These are phyloP conservation scores for Cladophialophora yegresii DNA, from an alignment of 2,329 filamentous ascomycete species.

Conservation along the genomic window DNA sequence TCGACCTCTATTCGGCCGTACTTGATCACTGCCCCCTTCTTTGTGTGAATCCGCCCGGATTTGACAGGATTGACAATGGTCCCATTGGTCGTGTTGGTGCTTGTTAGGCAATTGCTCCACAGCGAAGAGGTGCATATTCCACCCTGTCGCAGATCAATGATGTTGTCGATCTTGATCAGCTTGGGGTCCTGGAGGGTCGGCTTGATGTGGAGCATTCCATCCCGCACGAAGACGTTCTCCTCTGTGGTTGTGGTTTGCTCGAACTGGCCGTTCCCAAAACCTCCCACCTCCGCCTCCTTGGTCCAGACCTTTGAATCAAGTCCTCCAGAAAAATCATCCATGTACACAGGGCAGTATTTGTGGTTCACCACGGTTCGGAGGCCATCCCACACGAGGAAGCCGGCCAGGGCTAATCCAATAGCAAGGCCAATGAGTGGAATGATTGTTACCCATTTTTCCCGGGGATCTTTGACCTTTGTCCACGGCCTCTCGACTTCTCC, in stretches of 20 bases:
- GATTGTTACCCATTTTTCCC: slow-evolving; percentile 84
- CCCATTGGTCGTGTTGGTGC: slow-evolving; percentile 77
- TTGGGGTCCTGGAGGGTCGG: slow-evolving; percentile 72
- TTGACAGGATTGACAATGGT: slow-evolving; percentile 75
- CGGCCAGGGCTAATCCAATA: slow-evolving; percentile 67
- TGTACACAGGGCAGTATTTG: slow-evolving; percentile 69
- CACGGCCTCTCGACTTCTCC: slow-evolving; percentile 76
- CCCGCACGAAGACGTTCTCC: slow-evolving; percentile 72
- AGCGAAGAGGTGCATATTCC: slow-evolving; percentile 68
- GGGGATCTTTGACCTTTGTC: slow-evolving; percentile 66
- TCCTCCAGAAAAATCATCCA: slow-evolving; percentile 65
- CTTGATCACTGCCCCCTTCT: slow-evolving; percentile 68
- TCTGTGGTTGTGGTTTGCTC: slow-evolving; percentile 71
- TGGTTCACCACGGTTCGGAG: slow-evolving; percentile 70
- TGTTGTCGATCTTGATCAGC: slow-evolving; percentile 66
- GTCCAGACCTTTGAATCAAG: slow-evolving; percentile 63
- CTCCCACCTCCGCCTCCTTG: slow-evolving; percentile 64
- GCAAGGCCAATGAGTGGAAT: slow-evolving; percentile 72
- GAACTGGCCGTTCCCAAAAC: slow-evolving; percentile 71
- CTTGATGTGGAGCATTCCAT: slow-evolving; percentile 71
- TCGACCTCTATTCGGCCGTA: slow-evolving; percentile 80
- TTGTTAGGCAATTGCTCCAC: slow-evolving; percentile 64
- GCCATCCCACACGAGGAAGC: slow-evolving; percentile 74
- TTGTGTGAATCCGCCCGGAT: slow-evolving; percentile 77
- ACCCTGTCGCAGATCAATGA: slow-evolving; percentile 67